Base-by-base conservation (phyloP, 169 alveolate genomes). In the Eimeria mitis region DNA sequence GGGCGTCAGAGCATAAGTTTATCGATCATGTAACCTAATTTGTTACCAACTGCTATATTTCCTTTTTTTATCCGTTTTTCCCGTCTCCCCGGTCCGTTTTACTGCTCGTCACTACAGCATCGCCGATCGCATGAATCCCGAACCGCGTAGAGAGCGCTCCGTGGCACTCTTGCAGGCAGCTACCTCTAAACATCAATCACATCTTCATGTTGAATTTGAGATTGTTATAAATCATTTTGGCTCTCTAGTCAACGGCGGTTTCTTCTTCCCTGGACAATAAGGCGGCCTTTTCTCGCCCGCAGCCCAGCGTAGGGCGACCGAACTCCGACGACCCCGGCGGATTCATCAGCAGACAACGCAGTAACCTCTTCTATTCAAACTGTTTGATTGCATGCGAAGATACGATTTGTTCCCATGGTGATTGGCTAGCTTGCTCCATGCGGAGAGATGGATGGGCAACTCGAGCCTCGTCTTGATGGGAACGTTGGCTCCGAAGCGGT, bases 401-500 rank as follows among this genome's bases (percentile, higher is more conserved):
- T 28, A n/a, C 7, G 28, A 21, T 65, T 31, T 28, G 21, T 31
- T 65, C 76, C 76, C 37, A 28, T 28, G 76, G 21, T 31, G 44
- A 23, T 65, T n/a, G 76, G 37, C 2, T 65, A 65, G 76, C 23
- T 11, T 65, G 71, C 7, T 65, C 44, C 9, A 31, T 31, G 42
- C 44, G 7, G 31, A 31, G 76, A 28, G 76, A 65, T 65, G 76
- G 76, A 65, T 8, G 44, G 76, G 76, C 76, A 11, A 65, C 76
- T 65, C 76, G 76, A 65, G 76, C 76, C 76, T 65, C 21, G 1
- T 65, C 76, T 65, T 65, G 76, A 4, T n/a, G 76, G 44, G 76
- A n/a, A 65, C 44, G 76, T 28, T 31, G 44, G 44, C 44, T n/a
- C 44, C 0, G 42, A 65, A 28, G 76, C 76, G 44, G 44, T n/a